Conservation (phyloP, 768 basidiomycete genomes). For the Scleroderma citrinum region DNA sequence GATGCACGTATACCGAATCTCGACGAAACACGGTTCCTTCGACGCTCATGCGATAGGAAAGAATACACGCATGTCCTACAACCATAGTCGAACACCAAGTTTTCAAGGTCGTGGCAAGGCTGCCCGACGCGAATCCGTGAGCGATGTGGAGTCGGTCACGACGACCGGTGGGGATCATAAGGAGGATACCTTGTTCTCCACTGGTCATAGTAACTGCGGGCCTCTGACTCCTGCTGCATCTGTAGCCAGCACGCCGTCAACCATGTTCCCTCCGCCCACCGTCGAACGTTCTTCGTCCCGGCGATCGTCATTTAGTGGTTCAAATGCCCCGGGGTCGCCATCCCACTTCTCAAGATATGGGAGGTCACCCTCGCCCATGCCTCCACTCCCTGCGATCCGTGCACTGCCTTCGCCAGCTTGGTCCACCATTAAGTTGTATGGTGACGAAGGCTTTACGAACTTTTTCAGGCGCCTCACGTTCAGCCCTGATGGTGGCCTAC, state of each 20-base stretch:
- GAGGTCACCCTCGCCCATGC: constrained; percentile 85
- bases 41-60: constrained; percentile 90
- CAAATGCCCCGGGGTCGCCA: constrained; percentile 75
- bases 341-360: constrained; percentile 60
- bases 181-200: constrained; percentile 27
- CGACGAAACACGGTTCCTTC: constrained; percentile 70
- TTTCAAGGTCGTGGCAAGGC: constrained; percentile 53
- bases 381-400: constrained; percentile 90
- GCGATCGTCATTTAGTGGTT: constrained; percentile 66
- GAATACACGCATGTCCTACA: constrained; percentile 66
- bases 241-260: constrained; percentile 60
- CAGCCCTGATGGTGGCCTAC: constrained; percentile 88
- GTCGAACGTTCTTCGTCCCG: constrained; percentile 60
- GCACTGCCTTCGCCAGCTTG: constrained; percentile 55
- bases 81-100: constrained; percentile 69
- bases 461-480: constrained; percentile 94
- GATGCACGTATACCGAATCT: constrained; percentile 90
- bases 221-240: constrained; percentile 65
- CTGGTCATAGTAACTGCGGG: constrained; percentile 27
- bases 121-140: constrained; percentile 68
- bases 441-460: constrained; percentile 91
- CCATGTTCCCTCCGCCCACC: constrained; percentile 38
- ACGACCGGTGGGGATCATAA: constrained; percentile 53
- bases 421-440: constrained; percentile 79
- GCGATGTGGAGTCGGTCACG: constrained; percentile 65